Evolutionary conservation across 106 monocot genomes (phyloP), one percentile per base, ranked within the genome.

Genomic region (Agapanthus africanus): DNA sequence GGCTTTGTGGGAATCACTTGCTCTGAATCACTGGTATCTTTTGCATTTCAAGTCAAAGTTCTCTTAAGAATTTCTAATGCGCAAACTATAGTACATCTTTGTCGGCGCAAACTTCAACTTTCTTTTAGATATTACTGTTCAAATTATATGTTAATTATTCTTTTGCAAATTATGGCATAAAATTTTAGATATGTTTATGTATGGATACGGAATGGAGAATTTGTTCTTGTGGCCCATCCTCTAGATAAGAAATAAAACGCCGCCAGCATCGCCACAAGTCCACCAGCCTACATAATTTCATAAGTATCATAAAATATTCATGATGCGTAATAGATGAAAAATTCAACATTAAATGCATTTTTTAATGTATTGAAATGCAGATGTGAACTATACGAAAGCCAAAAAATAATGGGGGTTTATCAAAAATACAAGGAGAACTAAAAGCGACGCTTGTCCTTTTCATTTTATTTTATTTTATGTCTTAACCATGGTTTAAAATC

Each of bases 131-230:
- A n/a, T n/a, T n/a, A n/a, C n/a, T n/a, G n/a, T n/a, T 60, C 37
- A 27, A 38, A 37, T 2, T 36, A 11, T 56, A 38, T 26, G 59
- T 9, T 42, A n/a, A n/a, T 59, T 38, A 13, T 16, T 10, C 4
- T 22, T 39, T 14, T 23, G 9, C 8, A n/a, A 18, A 64, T n/a
- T 2, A 38, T 36, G 30, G 14, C 56, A 28, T 4, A n/a, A 36
- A 19, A 14, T 4, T 6, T 35, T 1, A 2, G n/a, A n/a, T n/a
- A n/a, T n/a, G n/a, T n/a, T 10, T 56, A 35, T 61, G 13, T 23
- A 25, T 16, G 89, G 93, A 93, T 93, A 93, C 93, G 77, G 70
- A 93, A 82, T 31, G 93, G 93, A 25, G 83, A 89, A 74, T 81
- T 50, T 70, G 86, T 79, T 75, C 73, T 74, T 66, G 86, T 86